Percentiles rank a stretch among this genome's conserved stretches.
phyloP scores from a whole-genome alignment of 1,284 basidiomycete genomes.

The Testicularia cyperi region DNA sequence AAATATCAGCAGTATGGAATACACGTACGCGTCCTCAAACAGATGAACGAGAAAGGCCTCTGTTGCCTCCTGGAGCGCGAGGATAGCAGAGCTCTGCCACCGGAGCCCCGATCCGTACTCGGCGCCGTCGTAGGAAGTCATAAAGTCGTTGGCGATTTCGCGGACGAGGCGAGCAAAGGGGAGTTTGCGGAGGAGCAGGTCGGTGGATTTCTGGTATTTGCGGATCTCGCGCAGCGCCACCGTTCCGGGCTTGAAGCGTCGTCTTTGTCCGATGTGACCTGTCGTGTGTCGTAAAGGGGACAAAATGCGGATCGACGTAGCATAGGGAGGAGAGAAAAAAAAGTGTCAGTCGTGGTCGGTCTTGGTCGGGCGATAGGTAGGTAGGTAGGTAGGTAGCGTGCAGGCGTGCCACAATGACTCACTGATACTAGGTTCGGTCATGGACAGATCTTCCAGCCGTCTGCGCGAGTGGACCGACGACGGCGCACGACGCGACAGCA shows the following conservation, averaged over 20 bases:
- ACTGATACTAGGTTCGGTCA: slow-evolving; percentile 36
- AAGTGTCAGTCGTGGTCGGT: too few relatives aligned
- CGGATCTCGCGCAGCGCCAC: slow-evolving; percentile 59
- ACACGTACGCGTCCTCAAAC: slow-evolving; percentile 59
- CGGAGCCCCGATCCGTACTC: slow-evolving; percentile 48
- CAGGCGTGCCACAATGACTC: slow-evolving; percentile 5
- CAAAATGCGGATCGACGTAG: too few relatives aligned
- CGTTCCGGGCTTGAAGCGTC: slow-evolving; percentile 54
- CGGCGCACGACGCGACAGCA: slow-evolving; percentile 33
- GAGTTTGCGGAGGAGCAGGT: slow-evolving; percentile 56
- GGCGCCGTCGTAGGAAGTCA: slow-evolving; percentile 52
- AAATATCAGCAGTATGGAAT: too few relatives aligned
- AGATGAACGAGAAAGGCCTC: slow-evolving; percentile 58
- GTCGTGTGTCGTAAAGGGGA: too few relatives aligned
- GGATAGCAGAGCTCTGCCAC: slow-evolving; percentile 59
- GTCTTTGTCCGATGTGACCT: slow-evolving; percentile 31
- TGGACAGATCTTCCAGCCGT: slow-evolving; percentile 27
- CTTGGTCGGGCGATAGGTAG: too few relatives aligned
- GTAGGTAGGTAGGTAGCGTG: too few relatives aligned
- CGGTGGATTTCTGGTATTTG: slow-evolving; percentile 57
- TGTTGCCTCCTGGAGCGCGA: slow-evolving; percentile 59
- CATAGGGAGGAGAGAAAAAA: too few relatives aligned
- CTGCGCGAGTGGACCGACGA: slow-evolving; percentile 23
- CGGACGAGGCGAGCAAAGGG: slow-evolving; percentile 58
- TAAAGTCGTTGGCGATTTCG: slow-evolving; percentile 58